Base-by-base conservation (phyloP, 1,284 basidiomycete species). In the Microbotryomycetes sp. region DNA sequence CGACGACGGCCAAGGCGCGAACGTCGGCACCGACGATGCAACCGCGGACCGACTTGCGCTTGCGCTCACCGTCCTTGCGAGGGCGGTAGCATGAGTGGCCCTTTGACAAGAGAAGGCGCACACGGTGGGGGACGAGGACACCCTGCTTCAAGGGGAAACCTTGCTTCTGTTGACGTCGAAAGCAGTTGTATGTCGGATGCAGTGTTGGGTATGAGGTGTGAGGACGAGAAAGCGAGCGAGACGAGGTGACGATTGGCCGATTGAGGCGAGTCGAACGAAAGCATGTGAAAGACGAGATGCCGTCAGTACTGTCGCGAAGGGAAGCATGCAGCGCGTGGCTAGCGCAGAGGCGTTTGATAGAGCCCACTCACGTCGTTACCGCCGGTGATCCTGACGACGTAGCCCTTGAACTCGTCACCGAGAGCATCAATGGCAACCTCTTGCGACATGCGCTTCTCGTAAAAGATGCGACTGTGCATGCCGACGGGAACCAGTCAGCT, bases 1-100 rank as follows among this genome's bases (percentile, higher is more conserved):
- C 87, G 76, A 94, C 87, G 71, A 94, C 81, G 66, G 91, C 88
- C 72, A 97, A 86, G 69, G 96, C 94, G 69, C 92, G 88, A 72
- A 97, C 97, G 79, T 98, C 94, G 74, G 91, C 83, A 72, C 88
- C 92, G 77, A 97, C 90, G 78, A 94, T 97, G 84, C 92, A 97
- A 58, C 94, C 94, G 68, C 93, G 89, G 70, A 98, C 91, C 72
- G 92, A 96, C 82, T 97, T 97, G 83, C 94, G 89, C 83, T 89
- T 92, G 80, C 94, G 90, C 82, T 98, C 92, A 77, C 94, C 94
- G 60, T 82, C 80, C 77, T 93, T 89, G 77, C 93, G 91, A 72
- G 82, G 79, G 74, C 94, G 91, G 85, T 92, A 97, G 85, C 94
- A 97, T 45, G 92, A 96, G 85, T 97, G 92, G 67, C 92, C 92